Evolutionary conservation across 768 basidiomycete genomes (phyloP).

Genomic region (Clitopilus hobsonii): DNA sequence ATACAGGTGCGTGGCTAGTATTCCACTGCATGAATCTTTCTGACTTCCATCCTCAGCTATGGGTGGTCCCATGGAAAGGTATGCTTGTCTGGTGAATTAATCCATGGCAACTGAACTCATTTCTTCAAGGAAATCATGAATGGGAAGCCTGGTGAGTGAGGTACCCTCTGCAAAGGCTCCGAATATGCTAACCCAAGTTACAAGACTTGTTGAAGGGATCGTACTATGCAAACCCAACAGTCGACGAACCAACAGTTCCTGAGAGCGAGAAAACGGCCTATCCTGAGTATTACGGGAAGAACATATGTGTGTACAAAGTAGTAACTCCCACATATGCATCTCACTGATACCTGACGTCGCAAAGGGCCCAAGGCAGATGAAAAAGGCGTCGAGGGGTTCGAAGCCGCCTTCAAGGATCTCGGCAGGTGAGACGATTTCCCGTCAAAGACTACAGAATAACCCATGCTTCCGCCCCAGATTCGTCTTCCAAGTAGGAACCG

Average conservation of each 20-base stretch:
- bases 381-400: constrained; percentile 66
- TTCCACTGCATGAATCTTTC: not conserved
- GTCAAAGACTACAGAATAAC: too few relatives aligned
- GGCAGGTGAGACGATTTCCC: constrained; percentile 53
- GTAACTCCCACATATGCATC: not conserved
- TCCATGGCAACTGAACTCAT: not conserved
- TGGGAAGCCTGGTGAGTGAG: constrained; percentile 64
- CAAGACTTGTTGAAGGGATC: constrained; percentile 86
- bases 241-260: constrained; percentile 62
- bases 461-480: constrained; percentile 58
- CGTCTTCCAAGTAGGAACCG: constrained; percentile 77
- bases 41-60: constrained; percentile 47
- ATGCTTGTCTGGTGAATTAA: constrained; percentile 3
- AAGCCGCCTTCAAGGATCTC: constrained; percentile 83
- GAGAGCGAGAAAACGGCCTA: constrained; percentile 48
- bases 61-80: constrained; percentile 99
- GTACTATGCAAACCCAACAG: constrained; percentile 85
- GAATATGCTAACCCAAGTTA: not conserved
- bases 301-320: constrained; percentile 64
- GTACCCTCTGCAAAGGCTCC: not conserved
- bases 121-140: constrained; percentile 85
- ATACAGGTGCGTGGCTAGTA: constrained; percentile 57
- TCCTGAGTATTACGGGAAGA: constrained; percentile 83
- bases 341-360: not conserved
- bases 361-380: constrained; percentile 64